phyloP scores from a whole-genome alignment of 1,284 basidiomycete genomes.

The Hymenochaete sp. region DNA sequence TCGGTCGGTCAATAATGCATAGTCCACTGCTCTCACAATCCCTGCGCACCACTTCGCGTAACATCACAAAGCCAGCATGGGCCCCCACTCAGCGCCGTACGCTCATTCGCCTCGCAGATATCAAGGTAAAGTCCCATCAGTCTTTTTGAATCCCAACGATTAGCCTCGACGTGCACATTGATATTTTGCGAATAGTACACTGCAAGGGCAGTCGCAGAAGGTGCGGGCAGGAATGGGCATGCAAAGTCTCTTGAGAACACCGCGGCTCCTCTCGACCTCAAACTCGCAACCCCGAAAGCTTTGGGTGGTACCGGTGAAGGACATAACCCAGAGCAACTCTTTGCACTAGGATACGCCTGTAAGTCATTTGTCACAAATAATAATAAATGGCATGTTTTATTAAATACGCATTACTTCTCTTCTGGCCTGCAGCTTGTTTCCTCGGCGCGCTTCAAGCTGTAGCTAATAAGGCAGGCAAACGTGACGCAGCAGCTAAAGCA shows the following conservation, averaged over 20 bases:
- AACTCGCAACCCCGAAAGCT: slow-evolving; percentile 43
- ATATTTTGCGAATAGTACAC: too few relatives aligned
- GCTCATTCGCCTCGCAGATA: too few relatives aligned
- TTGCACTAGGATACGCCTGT: slow-evolving; percentile 54
- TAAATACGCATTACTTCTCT: too few relatives aligned
- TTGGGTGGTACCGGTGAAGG: slow-evolving; percentile 49
- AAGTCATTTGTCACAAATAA: slow-evolving; percentile 21
- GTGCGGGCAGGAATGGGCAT: slow-evolving; percentile 44
- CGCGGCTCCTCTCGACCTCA: slow-evolving; percentile 33
- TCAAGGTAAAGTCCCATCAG: too few relatives aligned
- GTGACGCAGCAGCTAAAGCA: slow-evolving; percentile 46
- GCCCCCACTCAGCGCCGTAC: too few relatives aligned
- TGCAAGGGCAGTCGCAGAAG: slow-evolving; percentile 42
- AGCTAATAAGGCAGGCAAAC: slow-evolving; percentile 45
- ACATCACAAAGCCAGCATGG: too few relatives aligned
- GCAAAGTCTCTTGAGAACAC: slow-evolving; percentile 37
- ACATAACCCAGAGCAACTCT: slow-evolving; percentile 55
- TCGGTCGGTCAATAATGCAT: too few relatives aligned
- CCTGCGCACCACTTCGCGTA: too few relatives aligned
- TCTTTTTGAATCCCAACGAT: too few relatives aligned
- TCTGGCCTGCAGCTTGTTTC: slow-evolving; percentile 71
- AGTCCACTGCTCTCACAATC: too few relatives aligned
- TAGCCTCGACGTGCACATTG: too few relatives aligned
- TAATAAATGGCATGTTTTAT: not conserved
- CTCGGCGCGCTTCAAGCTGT: slow-evolving; percentile 55